Evolutionary conservation across 23 red algal genomes (phyloP).

Genomic region (Gracilaria caudata): DNA sequence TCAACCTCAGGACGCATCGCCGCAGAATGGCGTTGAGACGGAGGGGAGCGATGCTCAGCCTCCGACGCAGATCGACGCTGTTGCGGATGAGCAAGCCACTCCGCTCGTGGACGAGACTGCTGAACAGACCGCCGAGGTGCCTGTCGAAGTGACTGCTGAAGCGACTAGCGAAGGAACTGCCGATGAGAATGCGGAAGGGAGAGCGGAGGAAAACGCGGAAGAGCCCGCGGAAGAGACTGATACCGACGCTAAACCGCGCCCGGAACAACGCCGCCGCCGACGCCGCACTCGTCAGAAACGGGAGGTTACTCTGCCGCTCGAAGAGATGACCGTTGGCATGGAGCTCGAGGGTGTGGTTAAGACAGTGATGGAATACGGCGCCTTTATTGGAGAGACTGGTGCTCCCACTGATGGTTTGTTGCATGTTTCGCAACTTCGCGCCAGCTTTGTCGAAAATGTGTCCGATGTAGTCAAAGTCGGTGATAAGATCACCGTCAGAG

Average conservation of each 20-base stretch:
- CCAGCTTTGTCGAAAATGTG: constrained; percentile 81
- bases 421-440: constrained; percentile 94
- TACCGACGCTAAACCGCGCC: background rate
- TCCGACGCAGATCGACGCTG: background rate
- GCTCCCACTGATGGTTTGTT: constrained; percentile 89
- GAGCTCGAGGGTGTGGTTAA: constrained; percentile 78
- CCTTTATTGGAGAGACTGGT: constrained; percentile 90
- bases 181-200: background rate
- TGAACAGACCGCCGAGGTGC: background rate
- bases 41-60: background rate
- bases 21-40: background rate
- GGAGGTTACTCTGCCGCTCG: constrained; percentile 60
- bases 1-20: background rate
- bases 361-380: constrained; percentile 78
- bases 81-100: background rate
- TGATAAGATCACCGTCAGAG: constrained; percentile 75
- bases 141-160: background rate
- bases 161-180: background rate
- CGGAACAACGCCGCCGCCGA: constrained; percentile 7
- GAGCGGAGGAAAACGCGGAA: background rate
- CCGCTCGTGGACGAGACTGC: background rate
- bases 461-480: constrained; percentile 79
- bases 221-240: background rate
- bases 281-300: constrained; percentile 24
- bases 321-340: constrained; percentile 62